A percentile compares a stretch with the other conserved stretches of the same genome.
phyloP scores from a whole-genome alignment of 2,329 filamentous ascomycete genomes.

The Arthrobotrys conoides region DNA sequence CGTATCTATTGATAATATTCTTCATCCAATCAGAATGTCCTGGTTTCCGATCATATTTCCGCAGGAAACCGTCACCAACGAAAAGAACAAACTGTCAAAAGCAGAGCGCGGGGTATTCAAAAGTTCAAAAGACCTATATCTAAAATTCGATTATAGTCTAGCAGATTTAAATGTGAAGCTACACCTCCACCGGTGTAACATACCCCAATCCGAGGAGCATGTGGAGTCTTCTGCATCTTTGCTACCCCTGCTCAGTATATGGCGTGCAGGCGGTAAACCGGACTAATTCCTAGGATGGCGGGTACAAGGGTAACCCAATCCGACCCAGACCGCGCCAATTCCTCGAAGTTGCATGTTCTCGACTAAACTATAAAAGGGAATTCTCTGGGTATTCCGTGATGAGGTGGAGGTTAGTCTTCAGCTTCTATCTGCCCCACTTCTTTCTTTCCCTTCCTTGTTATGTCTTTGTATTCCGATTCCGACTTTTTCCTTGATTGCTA shows the following conservation, averaged over 20 bases:
- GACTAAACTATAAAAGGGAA: neutral
- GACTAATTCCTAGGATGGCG: conserved; percentile 15
- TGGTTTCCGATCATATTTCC: neutral
- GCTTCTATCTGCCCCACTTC: neutral
- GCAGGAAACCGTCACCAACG: neutral
- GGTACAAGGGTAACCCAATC: conserved; percentile 1
- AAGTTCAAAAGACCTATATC: neutral
- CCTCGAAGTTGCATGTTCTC: neutral
- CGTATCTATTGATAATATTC: neutral
- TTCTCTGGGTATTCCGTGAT: neutral
- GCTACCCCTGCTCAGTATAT: conserved; percentile 9
- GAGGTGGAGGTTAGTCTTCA: neutral
- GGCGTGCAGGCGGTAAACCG: conserved; percentile 1
- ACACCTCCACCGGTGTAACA: neutral
- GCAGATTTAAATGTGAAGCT: neutral
- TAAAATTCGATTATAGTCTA: neutral
- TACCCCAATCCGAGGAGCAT: neutral
- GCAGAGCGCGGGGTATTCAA: too few relatives aligned
- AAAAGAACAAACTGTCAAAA: neutral
- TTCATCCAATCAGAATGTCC: neutral
- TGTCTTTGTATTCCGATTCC: neutral
- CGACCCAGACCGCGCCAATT: neutral
- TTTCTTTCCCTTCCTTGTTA: neutral
- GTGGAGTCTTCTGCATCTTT: neutral
- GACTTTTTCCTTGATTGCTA: neutral